Evolutionary conservation across 768 basidiomycete genomes (phyloP), one percentile per base, ranked within the genome.

Genomic region (Amanita rimosa): DNA sequence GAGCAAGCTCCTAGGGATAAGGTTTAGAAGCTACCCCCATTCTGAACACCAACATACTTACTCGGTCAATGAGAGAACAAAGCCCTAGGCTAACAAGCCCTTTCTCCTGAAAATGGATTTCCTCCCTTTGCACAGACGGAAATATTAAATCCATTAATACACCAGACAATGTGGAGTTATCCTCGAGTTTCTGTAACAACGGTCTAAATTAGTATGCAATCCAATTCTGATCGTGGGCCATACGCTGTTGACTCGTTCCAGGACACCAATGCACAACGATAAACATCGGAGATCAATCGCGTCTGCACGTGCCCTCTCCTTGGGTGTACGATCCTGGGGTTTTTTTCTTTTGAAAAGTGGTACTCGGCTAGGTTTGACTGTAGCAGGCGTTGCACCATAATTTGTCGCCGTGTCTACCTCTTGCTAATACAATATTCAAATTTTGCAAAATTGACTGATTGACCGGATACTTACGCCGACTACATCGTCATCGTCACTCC

Each of bases 201-300:
- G 44, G 10, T 14, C 16, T n/a, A 56, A 47, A 14, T 36, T 22
- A 37, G 21, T 21, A 29, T 6, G 40, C 26, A 31, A 22, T 43
- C 41, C 48, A 21, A 16, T 16, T 16, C 29, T 7, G 29, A 17
- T 73, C 63, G 38, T 16, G 27, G 17, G 3, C 71, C 85, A 39
- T 57, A 95, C 94, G 9, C 91, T 81, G 55, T 93, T 82, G 14
- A 96, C 90, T 10, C 92, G 78, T 65, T 96, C 92, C 3, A 97
- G 72, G 74, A 95, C 82, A 0, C 84, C 86, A 35, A 85, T 89
- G 54, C 88, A 90, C 13, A 97, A 69, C 11, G 79, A 70, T 31
- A 98, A 65, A 58, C 91, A 95, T 4, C 94, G 73, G 53, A 94
- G 55, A 55, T 98, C 92, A 14, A 80, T 78, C 17, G 81, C 62